Evolutionary conservation across 176 grass and related monocot species (phyloP).

Genomic region (Eleusine indica): DNA sequence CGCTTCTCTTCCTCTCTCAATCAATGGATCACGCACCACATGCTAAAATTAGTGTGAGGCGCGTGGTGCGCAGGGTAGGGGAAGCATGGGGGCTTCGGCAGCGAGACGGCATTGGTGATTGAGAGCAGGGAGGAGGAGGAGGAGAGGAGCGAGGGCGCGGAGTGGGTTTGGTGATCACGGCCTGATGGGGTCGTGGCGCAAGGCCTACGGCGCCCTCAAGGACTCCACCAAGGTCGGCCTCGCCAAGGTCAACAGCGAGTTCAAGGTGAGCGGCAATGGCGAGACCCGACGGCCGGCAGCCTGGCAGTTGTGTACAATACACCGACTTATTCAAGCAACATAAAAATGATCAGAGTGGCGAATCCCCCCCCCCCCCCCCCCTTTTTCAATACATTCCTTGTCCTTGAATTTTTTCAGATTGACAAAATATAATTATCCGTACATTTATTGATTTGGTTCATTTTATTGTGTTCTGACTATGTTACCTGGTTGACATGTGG

Average conservation of each 20-base stretch:
- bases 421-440: too few species aligned
- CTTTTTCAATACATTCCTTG: background rate
- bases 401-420: too few species aligned
- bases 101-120: conserved; percentile 9
- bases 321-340: background rate
- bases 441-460: too few species aligned
- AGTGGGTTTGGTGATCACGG: conserved; percentile 40
- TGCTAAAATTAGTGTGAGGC: conserved; percentile 33
- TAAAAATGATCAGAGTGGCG: background rate
- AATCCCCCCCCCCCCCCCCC: too few species aligned
- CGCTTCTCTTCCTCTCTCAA: background rate
- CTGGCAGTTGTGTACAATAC: too few species aligned
- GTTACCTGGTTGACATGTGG: background rate
- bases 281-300: background rate
- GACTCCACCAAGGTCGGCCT: conserved; percentile 97
- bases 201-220: conserved; percentile 97
- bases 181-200: conserved; percentile 80
- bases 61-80: background rate
- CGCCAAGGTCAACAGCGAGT: conserved; percentile 94
- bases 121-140: background rate
- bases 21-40: background rate
- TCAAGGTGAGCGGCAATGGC: conserved; percentile 61
- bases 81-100: background rate
- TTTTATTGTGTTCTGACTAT: background rate
- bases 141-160: conserved; percentile 28